Percentiles rank a stretch among this genome's conserved stretches.
Evolutionary conservation across 306 rosid species (phyloP).

Genomic region (Lathyrus sativus): DNA sequence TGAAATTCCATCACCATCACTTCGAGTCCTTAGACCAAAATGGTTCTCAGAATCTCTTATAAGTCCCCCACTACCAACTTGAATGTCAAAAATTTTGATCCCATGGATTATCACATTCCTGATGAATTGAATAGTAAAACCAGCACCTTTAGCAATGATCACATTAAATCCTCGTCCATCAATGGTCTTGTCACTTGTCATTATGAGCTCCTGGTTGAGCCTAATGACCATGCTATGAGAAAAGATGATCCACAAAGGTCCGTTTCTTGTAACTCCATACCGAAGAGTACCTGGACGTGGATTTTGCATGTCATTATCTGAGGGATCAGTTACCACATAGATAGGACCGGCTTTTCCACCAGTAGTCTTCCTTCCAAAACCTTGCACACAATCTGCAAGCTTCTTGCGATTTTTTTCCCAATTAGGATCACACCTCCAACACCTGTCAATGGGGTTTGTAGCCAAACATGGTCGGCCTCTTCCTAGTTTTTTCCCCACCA

Average conservation of each 20-base stretch:
- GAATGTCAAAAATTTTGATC: conserved; percentile 54
- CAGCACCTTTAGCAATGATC: conserved; percentile 59
- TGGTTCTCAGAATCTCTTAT: conserved; percentile 59
- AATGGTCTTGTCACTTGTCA: conserved; percentile 48
- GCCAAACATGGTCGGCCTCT: conserved; percentile 49
- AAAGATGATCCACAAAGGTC: too few species aligned
- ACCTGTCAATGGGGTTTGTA: conserved; percentile 27
- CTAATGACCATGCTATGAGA: too few species aligned
- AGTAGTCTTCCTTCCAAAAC: too few species aligned
- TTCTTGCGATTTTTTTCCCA: too few species aligned
- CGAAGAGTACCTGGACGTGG: too few species aligned
- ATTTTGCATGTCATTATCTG: too few species aligned
- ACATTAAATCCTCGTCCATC: conserved; percentile 70
- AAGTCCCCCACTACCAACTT: conserved; percentile 52
- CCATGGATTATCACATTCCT: conserved; percentile 68
- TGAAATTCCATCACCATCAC: conserved; percentile 51
- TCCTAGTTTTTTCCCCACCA: not conserved
- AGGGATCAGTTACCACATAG: too few species aligned
- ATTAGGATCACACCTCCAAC: conserved; percentile 89
- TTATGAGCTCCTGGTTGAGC: too few species aligned
- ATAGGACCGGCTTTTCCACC: too few species aligned
- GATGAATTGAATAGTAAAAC: conserved; percentile 63
- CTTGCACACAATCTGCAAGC: too few species aligned
- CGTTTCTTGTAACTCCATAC: too few species aligned
- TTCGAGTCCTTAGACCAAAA: conserved; percentile 54